Evolutionary conservation across 2,329 filamentous ascomycete species (phyloP).

Genomic region (Dothidotthia symphoricarpi): DNA sequence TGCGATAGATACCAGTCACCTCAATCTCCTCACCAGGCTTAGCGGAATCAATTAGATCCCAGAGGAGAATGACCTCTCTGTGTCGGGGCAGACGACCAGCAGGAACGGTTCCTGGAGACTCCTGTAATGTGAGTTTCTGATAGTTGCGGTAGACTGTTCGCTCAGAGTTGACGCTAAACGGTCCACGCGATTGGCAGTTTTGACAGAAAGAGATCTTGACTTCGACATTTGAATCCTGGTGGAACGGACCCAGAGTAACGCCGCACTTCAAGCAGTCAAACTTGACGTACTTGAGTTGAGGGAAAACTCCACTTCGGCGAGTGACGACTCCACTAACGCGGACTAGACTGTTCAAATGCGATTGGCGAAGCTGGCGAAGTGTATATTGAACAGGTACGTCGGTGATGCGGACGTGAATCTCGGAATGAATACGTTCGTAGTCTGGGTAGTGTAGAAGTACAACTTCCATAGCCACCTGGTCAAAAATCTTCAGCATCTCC

Average conservation of each 20-base stretch:
- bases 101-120: slow-evolving; percentile 94
- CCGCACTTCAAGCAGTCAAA: slow-evolving; percentile 96
- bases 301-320: slow-evolving; percentile 89
- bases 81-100: slow-evolving; percentile 91
- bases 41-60: slow-evolving; percentile 93
- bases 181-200: slow-evolving; percentile 90
- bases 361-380: slow-evolving; percentile 88
- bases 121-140: slow-evolving; percentile 94
- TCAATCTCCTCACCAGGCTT: slow-evolving; percentile 98
- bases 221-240: slow-evolving; percentile 94
- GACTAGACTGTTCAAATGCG: slow-evolving; percentile 92
- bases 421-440: slow-evolving; percentile 94
- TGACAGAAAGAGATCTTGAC: slow-evolving; percentile 97
- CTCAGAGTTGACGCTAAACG: slow-evolving; percentile 93
- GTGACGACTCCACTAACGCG: slow-evolving; percentile 95
- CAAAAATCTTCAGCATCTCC: slow-evolving; percentile 95
- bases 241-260: slow-evolving; percentile 88
- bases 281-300: slow-evolving; percentile 97
- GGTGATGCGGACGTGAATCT: slow-evolving; percentile 96
- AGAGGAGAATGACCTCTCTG: slow-evolving; percentile 90
- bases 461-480: slow-evolving; percentile 94
- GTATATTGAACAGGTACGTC: slow-evolving; percentile 95
- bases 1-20: slow-evolving; percentile 93
- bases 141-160: slow-evolving; percentile 99
- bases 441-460: slow-evolving; percentile 95